phyloP scores from a whole-genome alignment of 129 eudicot genomes.

The Escallonia rubra region DNA sequence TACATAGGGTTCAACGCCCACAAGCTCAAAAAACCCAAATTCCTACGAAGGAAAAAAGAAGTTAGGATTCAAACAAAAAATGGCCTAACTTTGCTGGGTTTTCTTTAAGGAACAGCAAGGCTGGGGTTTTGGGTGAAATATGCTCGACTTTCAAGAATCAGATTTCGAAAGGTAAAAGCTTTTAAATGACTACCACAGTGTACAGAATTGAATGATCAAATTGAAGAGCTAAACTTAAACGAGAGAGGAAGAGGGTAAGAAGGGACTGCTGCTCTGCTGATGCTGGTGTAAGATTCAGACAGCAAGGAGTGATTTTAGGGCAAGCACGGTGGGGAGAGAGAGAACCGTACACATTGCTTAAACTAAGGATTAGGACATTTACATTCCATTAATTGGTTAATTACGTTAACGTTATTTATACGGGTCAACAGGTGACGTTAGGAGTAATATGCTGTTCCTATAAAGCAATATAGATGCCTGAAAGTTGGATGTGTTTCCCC shows the following conservation, averaged over 20 bases:
- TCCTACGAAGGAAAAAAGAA: neutral
- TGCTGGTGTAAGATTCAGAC: slow-evolving; percentile 3
- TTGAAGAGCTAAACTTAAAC: neutral
- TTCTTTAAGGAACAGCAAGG: no score
- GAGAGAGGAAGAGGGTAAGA: slow-evolving; percentile 6
- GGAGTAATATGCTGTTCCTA: no score
- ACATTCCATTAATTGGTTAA: no score
- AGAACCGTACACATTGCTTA: slow-evolving; percentile 34
- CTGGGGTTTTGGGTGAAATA: no score
- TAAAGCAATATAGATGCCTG: no score
- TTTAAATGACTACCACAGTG: no score
- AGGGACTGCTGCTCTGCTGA: neutral
- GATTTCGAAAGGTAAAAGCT: no score
- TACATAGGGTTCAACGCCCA: neutral
- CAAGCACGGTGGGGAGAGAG: slow-evolving; percentile 2
- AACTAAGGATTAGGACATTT: slow-evolving; percentile 4
- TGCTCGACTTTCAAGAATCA: no score
- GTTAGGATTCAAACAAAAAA: slow-evolving; percentile 3
- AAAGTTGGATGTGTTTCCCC: no score
- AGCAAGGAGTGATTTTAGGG: slow-evolving; percentile 20
- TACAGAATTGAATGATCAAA: neutral
- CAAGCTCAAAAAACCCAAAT: neutral
- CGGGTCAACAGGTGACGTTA: no score
- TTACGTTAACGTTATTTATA: no score
- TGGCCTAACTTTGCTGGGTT: neutral